Percentiles rank a stretch among this genome's conserved stretches.
phyloP scores from a whole-genome alignment of 768 basidiomycete genomes.

The Termitomyces sp. region DNA sequence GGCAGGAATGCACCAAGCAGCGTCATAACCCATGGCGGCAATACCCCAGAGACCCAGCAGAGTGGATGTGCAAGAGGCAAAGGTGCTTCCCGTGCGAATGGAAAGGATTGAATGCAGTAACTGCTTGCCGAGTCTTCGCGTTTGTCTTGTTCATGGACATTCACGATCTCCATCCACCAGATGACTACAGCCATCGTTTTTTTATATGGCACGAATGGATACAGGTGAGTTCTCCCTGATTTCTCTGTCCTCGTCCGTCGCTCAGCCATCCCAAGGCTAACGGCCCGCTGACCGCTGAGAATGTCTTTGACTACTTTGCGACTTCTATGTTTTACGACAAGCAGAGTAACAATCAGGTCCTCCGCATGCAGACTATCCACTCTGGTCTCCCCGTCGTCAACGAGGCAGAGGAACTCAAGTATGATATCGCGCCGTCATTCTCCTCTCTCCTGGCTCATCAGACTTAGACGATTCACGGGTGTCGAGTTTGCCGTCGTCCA shows the following conservation, averaged over 20 bases:
- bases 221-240: slow-evolving; percentile 38
- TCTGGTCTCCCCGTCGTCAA: slow-evolving; percentile 71
- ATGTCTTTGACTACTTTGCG: slow-evolving; percentile 87
- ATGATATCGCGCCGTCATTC: slow-evolving; percentile 15
- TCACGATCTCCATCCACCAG: slow-evolving; percentile 69
- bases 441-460: slow-evolving; percentile 2
- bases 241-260: neutral
- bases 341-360: slow-evolving; percentile 86
- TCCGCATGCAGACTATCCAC: slow-evolving; percentile 92
- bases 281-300: slow-evolving; percentile 68
- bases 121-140: slow-evolving; percentile 4
- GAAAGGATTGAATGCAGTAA: neutral
- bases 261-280: slow-evolving; percentile 44
- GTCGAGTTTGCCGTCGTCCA: slow-evolving; percentile 85
- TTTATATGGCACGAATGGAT: slow-evolving; percentile 94
- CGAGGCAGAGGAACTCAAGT: slow-evolving; percentile 86
- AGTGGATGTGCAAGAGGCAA: neutral
- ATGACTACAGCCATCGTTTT: slow-evolving; percentile 77
- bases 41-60: slow-evolving; percentile 22
- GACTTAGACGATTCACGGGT: slow-evolving; percentile 67
- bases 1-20: slow-evolving; percentile 4
- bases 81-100: slow-evolving; percentile 25
- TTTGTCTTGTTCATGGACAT: slow-evolving; percentile 29
- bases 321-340: slow-evolving; percentile 93
- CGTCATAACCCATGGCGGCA: slow-evolving; percentile 24